These are phyloP conservation scores for Castanospermum australe DNA, from an alignment of 306 rosid genomes.

Conservation along the genomic window DNA sequence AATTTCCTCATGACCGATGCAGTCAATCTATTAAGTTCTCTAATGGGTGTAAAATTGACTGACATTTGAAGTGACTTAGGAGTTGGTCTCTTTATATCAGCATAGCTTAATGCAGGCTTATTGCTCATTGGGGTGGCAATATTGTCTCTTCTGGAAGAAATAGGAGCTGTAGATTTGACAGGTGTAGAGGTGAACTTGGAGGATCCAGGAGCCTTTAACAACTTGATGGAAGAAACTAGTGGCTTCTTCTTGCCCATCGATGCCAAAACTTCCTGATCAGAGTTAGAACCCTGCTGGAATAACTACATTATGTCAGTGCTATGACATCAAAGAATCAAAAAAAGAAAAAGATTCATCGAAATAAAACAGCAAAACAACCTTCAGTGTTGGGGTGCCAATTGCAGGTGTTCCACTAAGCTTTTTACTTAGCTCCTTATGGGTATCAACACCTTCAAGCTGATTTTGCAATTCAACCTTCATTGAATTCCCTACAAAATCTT, in stretches of 20 bases:
- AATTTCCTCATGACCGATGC: slow-evolving; percentile 78
- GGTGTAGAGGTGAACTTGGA: slow-evolving; percentile 58
- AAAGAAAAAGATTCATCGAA: background rate
- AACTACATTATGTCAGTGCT: background rate
- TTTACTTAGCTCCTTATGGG: slow-evolving; percentile 28
- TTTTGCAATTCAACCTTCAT: slow-evolving; percentile 42
- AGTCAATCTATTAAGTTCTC: slow-evolving; percentile 74
- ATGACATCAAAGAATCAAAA: slow-evolving; percentile 13
- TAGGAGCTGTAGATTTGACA: slow-evolving; percentile 42
- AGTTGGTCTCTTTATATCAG: slow-evolving; percentile 65
- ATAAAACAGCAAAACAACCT: slow-evolving; percentile 38
- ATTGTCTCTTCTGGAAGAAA: slow-evolving; percentile 36
- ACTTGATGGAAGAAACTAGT: slow-evolving; percentile 46
- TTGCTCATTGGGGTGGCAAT: slow-evolving; percentile 56
- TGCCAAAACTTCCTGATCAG: slow-evolving; percentile 41
- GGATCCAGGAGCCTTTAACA: slow-evolving; percentile 36
- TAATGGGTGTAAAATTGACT: slow-evolving; percentile 76
- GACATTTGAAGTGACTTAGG: slow-evolving; percentile 62
- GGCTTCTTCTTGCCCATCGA: slow-evolving; percentile 50
- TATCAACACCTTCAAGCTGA: slow-evolving; percentile 35
- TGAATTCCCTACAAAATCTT: slow-evolving; percentile 31
- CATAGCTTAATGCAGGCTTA: slow-evolving; percentile 32
- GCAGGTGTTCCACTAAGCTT: slow-evolving; percentile 43
- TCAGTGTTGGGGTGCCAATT: slow-evolving; percentile 39
- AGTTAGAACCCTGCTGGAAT: slow-evolving; percentile 36